Base-by-base conservation (phyloP, 2,329 filamentous ascomycete species). In the Penicillium crustosum region DNA sequence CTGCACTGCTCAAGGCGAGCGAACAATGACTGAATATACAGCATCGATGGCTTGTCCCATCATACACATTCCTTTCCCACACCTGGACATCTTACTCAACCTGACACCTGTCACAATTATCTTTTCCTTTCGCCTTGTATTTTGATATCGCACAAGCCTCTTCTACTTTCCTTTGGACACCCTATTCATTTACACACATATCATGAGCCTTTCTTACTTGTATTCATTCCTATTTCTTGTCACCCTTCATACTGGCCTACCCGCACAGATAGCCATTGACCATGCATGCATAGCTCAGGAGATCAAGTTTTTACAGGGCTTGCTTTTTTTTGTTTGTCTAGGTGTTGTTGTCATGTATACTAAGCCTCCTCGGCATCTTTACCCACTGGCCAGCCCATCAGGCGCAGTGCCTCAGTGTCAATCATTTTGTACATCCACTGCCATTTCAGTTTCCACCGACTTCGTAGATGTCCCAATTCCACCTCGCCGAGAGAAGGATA, bases 371-470 rank as follows among this genome's bases (percentile, higher is more conserved):
- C 53, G 55, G 43, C 61, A 63, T 62, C 43, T 66, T 63, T 36
- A 56, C 23, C 66, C 53, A 59, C 53, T 45, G 69, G 63, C 60
- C 65, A 68, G 49, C 66, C 65, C 72, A 75, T 74, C 41, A 70
- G 61, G 57, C 61, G 62, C 53, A 76, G 51, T 27, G 62, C 56
- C 49, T 73, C 66, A 23, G 59, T 63, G 57, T 77, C 74, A 59
- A 77, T 61, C 61, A 66, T 70, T 67, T 77, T 77, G 65, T 73
- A 78, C 63, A 65, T 70, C 69, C 75, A 75, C 55, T 76, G 68
- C 68, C 73, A 78, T n/a, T 61, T 62, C 7, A 77, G 43, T n/a
- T 36, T 65, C 66, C 68, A 71, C 33, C 21, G 53, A 23, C 33
- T 53, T 17, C 45, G 53, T 6, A 21, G 41, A 27, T 52, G 49